Evolutionary conservation across 176 grass and related monocot genomes (phyloP).

Genomic region (Stipa capillata): DNA sequence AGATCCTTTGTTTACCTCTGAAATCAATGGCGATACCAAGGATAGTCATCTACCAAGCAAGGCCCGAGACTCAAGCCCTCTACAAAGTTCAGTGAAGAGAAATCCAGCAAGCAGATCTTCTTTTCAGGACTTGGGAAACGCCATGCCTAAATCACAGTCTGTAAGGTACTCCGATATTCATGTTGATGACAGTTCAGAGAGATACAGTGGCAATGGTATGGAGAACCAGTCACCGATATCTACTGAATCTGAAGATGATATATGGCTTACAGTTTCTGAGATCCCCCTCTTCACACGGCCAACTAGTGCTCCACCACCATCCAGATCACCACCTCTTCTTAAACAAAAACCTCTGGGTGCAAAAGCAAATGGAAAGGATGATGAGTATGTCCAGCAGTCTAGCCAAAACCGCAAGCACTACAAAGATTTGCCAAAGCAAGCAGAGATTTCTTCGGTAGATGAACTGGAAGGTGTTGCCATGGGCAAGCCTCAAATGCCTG

Average conservation of each 20-base stretch:
- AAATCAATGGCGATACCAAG: conserved; percentile 43
- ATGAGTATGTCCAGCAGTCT: conserved; percentile 13
- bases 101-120: conserved; percentile 35
- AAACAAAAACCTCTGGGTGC: conserved; percentile 24
- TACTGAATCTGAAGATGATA: conserved; percentile 61
- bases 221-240: conserved; percentile 55
- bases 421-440: conserved; percentile 39
- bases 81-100: conserved; percentile 37
- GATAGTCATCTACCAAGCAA: conserved; percentile 26
- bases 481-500: conserved; percentile 45
- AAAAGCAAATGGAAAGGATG: conserved; percentile 34
- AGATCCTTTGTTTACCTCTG: conserved; percentile 39
- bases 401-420: conserved; percentile 48
- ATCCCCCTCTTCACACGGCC: conserved; percentile 85
- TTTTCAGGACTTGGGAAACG: conserved; percentile 42
- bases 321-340: conserved; percentile 64
- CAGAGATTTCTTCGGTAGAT: conserved; percentile 55
- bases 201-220: conserved; percentile 9
- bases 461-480: conserved; percentile 58
- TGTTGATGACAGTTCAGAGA: conserved; percentile 33
- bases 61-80: conserved; percentile 33
- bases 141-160: conserved; percentile 35
- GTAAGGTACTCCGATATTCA: conserved; percentile 47
- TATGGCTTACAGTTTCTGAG: conserved; percentile 97
- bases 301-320: conserved; percentile 83